Percentiles rank a stretch among this genome's conserved stretches.
Conservation (phyloP, 306 rosid species). For the Castanea crenata region DNA sequence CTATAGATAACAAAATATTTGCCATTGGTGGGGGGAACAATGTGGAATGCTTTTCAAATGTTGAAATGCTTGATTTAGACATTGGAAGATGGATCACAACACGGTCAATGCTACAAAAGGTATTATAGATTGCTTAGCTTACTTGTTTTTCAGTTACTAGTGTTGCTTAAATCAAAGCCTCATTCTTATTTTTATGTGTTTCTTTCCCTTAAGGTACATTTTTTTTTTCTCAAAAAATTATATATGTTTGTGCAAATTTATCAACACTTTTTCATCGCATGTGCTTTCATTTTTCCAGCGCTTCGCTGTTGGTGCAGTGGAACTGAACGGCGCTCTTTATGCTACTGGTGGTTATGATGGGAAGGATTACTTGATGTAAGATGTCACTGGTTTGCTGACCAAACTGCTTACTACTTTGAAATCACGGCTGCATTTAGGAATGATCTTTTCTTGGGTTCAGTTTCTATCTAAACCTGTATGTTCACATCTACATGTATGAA, state of each 20-base stretch:
- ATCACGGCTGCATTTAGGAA: too few species aligned
- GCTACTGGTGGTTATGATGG: slow-evolving; percentile 65
- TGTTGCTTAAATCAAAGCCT: not conserved
- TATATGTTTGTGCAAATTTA: slow-evolving; percentile 2
- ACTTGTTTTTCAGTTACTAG: not conserved
- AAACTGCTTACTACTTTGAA: too few species aligned
- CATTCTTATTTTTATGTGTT: not conserved
- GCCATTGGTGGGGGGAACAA: slow-evolving; percentile 53
- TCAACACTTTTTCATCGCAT: slow-evolving; percentile 10
- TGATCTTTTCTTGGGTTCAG: slow-evolving; percentile 3
- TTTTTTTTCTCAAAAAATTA: slow-evolving; percentile 11
- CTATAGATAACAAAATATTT: slow-evolving; percentile 41
- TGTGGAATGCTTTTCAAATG: slow-evolving; percentile 35
- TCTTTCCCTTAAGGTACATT: not conserved
- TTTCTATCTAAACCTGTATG: slow-evolving; percentile 1
- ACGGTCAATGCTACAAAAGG: slow-evolving; percentile 61
- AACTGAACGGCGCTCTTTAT: slow-evolving; percentile 45
- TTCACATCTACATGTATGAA: not conserved
- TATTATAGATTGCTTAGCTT: slow-evolving; percentile 15
- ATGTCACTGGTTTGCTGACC: slow-evolving; percentile 2
- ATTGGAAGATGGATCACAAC: slow-evolving; percentile 58
- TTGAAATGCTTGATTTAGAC: slow-evolving; percentile 68
- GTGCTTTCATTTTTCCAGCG: slow-evolving; percentile 41
- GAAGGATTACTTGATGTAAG: slow-evolving; percentile 54
- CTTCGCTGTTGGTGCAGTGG: slow-evolving; percentile 45